Evolutionary conservation across 257 asterid genomes (phyloP).

Genomic region (Solanum habrochaites): DNA sequence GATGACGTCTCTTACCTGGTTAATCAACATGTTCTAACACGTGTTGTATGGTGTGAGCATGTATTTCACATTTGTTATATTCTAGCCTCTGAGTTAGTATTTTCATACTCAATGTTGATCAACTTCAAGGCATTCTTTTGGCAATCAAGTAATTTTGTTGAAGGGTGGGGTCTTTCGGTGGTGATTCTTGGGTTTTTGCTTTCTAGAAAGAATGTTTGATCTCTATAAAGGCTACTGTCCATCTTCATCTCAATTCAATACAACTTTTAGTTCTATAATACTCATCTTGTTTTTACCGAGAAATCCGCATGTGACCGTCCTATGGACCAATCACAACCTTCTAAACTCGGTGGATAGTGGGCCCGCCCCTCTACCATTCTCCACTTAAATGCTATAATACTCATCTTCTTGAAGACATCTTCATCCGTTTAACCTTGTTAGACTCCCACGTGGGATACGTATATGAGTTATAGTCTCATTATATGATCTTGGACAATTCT

Average conservation of each 20-base stretch:
- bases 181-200: not conserved
- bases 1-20: not conserved
- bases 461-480: not conserved
- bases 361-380: too few relatives aligned
- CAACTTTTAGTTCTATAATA: not conserved
- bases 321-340: too few relatives aligned
- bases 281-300: not conserved
- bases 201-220: not conserved
- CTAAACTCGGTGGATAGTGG: too few relatives aligned
- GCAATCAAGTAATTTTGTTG: not conserved
- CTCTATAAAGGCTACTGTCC: not conserved
- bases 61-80: not conserved
- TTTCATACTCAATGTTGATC: not conserved
- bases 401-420: not conserved
- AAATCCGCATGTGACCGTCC: too few relatives aligned
- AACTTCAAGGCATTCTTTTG: not conserved
- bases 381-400: not conserved
- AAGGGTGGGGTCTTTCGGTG: not conserved
- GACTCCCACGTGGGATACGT: not conserved
- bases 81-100: not conserved
- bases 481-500: not conserved
- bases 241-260: not conserved
- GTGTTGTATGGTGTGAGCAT: not conserved
- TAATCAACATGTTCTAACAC: not conserved
- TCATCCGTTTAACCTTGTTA: not conserved